These are phyloP conservation scores for Lepidium didymum DNA, from an alignment of 345 rosid genomes.

Conservation along the genomic window DNA sequence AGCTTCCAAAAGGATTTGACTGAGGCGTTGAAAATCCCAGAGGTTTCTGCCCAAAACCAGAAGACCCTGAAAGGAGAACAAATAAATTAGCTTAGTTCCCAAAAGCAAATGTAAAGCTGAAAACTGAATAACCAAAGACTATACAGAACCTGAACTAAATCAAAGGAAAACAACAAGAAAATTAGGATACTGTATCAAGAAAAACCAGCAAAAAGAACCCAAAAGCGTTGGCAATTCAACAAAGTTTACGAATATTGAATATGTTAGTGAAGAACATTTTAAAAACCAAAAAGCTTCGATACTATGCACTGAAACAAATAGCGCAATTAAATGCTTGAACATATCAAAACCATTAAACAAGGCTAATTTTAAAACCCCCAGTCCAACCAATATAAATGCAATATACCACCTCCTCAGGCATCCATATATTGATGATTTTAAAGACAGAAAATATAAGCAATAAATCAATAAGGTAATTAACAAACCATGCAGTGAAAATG, in stretches of 20 bases:
- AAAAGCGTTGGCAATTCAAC: background rate
- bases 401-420: background rate
- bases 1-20: conserved; percentile 59
- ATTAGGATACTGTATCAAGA: background rate
- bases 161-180: background rate
- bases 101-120: background rate
- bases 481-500: background rate
- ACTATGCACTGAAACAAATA: background rate
- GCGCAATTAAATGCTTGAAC: background rate
- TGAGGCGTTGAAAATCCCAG: conserved; percentile 76
- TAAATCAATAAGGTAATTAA: background rate
- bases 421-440: background rate
- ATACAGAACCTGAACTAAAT: background rate
- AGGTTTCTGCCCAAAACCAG: conserved; percentile 80
- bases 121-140: background rate
- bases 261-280: background rate
- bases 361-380: background rate
- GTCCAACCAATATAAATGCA: background rate
- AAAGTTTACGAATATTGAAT: background rate
- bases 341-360: conserved; percentile 4
- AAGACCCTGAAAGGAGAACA: conserved; percentile 42
- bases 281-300: background rate
- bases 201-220: background rate
- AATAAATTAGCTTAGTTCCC: background rate
- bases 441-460: background rate